Conservation (phyloP, 1,284 basidiomycete species). For the Austropuccinia psidii region DNA sequence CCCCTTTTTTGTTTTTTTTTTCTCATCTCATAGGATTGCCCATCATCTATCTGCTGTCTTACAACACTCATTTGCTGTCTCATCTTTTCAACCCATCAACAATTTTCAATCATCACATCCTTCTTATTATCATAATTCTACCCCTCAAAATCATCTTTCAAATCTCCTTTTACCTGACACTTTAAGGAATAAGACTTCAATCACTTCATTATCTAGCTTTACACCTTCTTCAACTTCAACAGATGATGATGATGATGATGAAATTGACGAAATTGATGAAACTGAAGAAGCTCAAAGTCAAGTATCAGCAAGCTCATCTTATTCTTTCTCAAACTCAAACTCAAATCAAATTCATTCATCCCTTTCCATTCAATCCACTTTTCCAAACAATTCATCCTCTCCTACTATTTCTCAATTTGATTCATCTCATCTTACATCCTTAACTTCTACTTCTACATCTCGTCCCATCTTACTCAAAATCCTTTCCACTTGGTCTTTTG, state of each 20-base stretch:
- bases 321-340: constrained; percentile 2
- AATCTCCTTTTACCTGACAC: not conserved
- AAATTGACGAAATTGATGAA: constrained; percentile 56
- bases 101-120: not conserved
- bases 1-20: not conserved
- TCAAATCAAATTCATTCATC: not conserved
- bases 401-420: constrained; percentile 16
- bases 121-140: not conserved
- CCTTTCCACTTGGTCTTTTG: constrained; percentile 10
- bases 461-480: not conserved
- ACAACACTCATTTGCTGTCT: constrained; percentile 44
- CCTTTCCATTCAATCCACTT: constrained; percentile 49
- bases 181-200: not conserved
- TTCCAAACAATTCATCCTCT: constrained; percentile 52
- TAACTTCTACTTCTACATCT: not conserved
- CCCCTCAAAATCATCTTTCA: not conserved
- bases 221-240: constrained; percentile 37
- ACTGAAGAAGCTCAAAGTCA: constrained; percentile 17
- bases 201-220: constrained; percentile 28
- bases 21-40: constrained; percentile 39
- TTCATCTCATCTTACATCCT: not conserved
- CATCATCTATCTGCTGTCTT: constrained; percentile 44
- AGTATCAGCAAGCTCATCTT: constrained; percentile 8
- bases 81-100: constrained; percentile 32
- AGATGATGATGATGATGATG: constrained; percentile 51